Evolutionary conservation across 2,329 filamentous ascomycete genomes (phyloP).

Genomic region (Fusarium piperis): DNA sequence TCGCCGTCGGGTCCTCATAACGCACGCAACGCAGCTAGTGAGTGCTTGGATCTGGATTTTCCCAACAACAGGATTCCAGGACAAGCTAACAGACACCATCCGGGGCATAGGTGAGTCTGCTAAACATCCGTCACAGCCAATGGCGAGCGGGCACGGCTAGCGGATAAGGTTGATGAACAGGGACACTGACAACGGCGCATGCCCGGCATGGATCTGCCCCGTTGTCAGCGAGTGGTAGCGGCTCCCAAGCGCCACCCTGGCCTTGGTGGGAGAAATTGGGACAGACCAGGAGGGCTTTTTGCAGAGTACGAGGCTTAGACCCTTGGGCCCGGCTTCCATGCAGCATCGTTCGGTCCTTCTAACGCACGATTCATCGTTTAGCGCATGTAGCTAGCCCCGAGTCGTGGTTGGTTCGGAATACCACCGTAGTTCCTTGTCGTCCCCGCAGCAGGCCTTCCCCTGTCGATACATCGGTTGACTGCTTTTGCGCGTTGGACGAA

Average conservation of each 20-base stretch:
- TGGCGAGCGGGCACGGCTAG: not conserved
- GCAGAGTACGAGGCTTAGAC: conserved; percentile 43
- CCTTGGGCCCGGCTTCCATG: conserved; percentile 38
- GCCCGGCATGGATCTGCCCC: conserved; percentile 33
- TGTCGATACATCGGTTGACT: conserved; percentile 28
- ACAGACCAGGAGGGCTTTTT: conserved; percentile 39
- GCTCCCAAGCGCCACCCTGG: conserved; percentile 23
- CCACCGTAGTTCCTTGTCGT: conserved; percentile 27
- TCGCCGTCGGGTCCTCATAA: conserved; percentile 10
- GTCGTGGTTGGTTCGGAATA: conserved; percentile 34
- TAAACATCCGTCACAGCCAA: conserved; percentile 23
- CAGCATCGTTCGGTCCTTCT: conserved; percentile 45
- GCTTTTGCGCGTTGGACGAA: conserved; percentile 13
- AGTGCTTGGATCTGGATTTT: conserved; percentile 27
- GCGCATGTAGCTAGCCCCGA: conserved; percentile 31
- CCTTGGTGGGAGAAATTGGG: conserved; percentile 20
- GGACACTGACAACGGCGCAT: conserved; percentile 16
- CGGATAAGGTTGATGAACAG: conserved; percentile 34
- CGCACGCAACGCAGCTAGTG: not conserved
- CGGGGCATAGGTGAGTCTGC: not conserved
- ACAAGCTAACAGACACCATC: not conserved
- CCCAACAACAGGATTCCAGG: conserved; percentile 23
- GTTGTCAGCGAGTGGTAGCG: conserved; percentile 19
- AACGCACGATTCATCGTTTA: conserved; percentile 43
- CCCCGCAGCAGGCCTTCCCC: conserved; percentile 34